Conservation (phyloP, 306 rosid species). For the Cucumis melo region DNA sequence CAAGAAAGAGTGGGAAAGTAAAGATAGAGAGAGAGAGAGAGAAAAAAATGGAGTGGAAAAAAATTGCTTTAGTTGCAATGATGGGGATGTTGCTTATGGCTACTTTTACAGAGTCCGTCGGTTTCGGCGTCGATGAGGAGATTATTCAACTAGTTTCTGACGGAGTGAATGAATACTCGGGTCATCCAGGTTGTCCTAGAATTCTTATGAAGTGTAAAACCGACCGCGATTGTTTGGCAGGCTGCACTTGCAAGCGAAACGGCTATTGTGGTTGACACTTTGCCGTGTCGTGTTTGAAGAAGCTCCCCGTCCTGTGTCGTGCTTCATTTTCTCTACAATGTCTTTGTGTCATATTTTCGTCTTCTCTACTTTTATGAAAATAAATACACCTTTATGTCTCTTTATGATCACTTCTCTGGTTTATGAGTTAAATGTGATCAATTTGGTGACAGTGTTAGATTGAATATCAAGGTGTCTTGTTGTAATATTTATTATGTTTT, state of each 20-base stretch:
- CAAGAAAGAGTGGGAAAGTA: not conserved
- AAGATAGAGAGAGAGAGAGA: no score
- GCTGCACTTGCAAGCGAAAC: not conserved
- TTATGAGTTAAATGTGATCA: no score
- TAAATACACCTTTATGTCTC: no score
- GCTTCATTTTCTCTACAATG: no score
- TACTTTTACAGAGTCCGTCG: not conserved
- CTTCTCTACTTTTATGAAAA: no score
- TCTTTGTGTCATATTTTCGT: no score
- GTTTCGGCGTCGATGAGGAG: not conserved
- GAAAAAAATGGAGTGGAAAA: not conserved
- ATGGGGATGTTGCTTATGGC: not conserved
- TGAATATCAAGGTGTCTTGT: no score
- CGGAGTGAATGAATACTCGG: not conserved
- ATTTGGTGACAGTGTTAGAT: no score
- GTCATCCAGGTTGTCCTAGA: not conserved
- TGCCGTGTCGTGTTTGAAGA: not conserved
- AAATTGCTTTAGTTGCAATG: not conserved
- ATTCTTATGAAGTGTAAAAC: not conserved
- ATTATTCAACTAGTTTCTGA: not conserved
- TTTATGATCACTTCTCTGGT: no score
- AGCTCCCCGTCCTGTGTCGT: no score
- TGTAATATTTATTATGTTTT: no score
- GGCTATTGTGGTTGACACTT: not conserved
- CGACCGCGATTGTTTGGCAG: not conserved